A percentile compares a stretch with the other conserved stretches of the same genome.
Evolutionary conservation across 2,329 filamentous ascomycete genomes (phyloP).

Genomic region (Curvularia hawaiiensis): DNA sequence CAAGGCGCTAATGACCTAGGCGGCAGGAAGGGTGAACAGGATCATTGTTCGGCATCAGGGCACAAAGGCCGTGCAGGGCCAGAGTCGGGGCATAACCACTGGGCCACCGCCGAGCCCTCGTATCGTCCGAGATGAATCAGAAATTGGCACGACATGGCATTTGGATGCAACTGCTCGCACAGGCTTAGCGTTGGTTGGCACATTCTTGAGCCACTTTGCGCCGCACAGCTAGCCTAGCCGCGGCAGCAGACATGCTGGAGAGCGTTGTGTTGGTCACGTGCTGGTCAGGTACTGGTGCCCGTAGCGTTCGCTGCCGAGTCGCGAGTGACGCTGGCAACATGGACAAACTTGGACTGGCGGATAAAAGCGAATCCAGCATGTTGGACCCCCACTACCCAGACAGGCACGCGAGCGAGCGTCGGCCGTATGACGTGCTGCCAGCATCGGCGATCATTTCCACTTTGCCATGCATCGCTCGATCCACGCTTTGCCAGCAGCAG

Average conservation of each 20-base stretch:
- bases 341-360: not conserved
- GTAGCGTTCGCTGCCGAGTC: not conserved
- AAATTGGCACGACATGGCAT: not conserved
- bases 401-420: not conserved
- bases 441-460: conserved; percentile 11
- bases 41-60: not conserved
- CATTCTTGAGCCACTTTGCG: no score
- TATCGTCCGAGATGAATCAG: not conserved
- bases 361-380: not conserved
- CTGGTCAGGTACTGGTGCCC: no score
- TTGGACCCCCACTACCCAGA: not conserved
- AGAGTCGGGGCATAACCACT: not conserved
- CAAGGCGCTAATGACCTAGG: not conserved
- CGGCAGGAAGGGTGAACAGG: not conserved
- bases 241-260: not conserved
- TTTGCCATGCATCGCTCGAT: conserved; percentile 4
- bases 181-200: not conserved
- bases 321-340: not conserved
- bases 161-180: no score
- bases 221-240: not conserved
- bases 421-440: conserved; percentile 2
- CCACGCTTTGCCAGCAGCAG: conserved; percentile 6
- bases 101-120: not conserved
- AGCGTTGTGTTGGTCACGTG: not conserved
- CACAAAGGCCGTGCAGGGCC: not conserved